These are phyloP conservation scores for Lentinula detonsa DNA, from an alignment of 768 basidiomycete species.

Conservation along the genomic window DNA sequence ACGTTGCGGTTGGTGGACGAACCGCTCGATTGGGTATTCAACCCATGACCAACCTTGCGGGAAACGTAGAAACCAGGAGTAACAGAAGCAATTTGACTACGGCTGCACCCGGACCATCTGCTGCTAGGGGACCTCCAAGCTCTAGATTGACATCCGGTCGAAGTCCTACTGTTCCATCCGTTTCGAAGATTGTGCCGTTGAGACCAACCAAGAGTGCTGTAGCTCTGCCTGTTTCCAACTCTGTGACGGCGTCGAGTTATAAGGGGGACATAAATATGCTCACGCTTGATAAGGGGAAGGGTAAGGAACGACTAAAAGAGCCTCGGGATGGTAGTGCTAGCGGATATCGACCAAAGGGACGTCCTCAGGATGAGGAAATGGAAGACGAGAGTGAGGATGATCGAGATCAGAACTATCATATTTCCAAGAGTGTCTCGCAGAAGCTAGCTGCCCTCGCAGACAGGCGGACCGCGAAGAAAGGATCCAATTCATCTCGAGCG, in stretches of 20 bases:
- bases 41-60: background rate
- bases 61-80: background rate
- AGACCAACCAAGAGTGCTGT: conserved; percentile 50
- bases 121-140: background rate
- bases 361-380: conserved; percentile 59
- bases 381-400: conserved; percentile 55
- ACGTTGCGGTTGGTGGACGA: conserved; percentile 26
- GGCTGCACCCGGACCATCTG: background rate
- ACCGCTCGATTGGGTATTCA: conserved; percentile 6
- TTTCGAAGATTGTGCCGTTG: conserved; percentile 25
- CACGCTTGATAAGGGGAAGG: background rate
- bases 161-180: background rate
- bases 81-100: background rate
- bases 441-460: conserved; percentile 19
- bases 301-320: conserved; percentile 13
- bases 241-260: conserved; percentile 13
- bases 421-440: conserved; percentile 67
- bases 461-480: background rate
- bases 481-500: conserved; percentile 2
- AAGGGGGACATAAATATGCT: background rate
- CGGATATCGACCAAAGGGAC: conserved; percentile 59
- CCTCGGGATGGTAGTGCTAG: conserved; percentile 23
- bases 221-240: conserved; percentile 47
- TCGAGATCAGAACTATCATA: conserved; percentile 33
- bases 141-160: background rate